Conservation (phyloP, 768 basidiomycete genomes). For the Pleurotus platypus region DNA sequence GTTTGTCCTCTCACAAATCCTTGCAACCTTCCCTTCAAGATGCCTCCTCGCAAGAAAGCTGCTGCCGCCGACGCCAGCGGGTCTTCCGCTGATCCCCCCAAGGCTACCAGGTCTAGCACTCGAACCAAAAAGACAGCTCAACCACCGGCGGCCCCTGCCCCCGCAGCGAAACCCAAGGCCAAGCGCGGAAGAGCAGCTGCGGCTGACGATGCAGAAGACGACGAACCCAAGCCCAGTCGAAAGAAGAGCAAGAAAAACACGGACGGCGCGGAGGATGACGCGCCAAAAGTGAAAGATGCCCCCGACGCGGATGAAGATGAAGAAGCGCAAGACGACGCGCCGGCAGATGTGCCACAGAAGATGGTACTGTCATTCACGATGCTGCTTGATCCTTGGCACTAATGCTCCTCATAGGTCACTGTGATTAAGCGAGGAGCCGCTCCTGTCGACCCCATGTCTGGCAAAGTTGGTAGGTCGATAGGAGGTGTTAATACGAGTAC, state of each 20-base stretch:
- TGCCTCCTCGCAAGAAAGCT: conserved; percentile 43
- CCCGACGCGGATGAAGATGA: conserved; percentile 22
- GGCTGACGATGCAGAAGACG: conserved; percentile 23
- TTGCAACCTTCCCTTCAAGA: conserved; percentile 16
- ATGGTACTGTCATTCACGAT: conserved; percentile 29
- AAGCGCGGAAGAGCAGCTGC: conserved; percentile 25
- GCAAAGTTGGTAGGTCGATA: conserved; percentile 39
- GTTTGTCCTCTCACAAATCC: conserved; percentile 11
- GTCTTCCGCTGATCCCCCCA: conserved; percentile 22
- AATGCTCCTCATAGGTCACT: conserved; percentile 16
- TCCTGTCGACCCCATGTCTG: conserved; percentile 48
- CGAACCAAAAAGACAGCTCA: conserved; percentile 26
- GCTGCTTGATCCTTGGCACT: conserved; percentile 1
- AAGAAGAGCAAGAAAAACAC: conserved; percentile 24
- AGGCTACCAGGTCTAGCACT: conserved; percentile 31
- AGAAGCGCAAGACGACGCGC: conserved; percentile 15
- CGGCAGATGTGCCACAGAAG: conserved; percentile 31
- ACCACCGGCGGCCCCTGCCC: conserved; percentile 16
- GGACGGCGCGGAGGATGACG: conserved; percentile 18
- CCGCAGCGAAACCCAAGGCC: conserved; percentile 18
- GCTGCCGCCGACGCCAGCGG: conserved; percentile 24
- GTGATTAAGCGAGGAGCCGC: conserved; percentile 53
- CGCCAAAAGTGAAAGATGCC: not conserved
- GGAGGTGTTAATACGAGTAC: not conserved
- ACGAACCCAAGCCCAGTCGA: conserved; percentile 21